Conservation (phyloP, 768 basidiomycete species). For the Agrocybe pediades region DNA sequence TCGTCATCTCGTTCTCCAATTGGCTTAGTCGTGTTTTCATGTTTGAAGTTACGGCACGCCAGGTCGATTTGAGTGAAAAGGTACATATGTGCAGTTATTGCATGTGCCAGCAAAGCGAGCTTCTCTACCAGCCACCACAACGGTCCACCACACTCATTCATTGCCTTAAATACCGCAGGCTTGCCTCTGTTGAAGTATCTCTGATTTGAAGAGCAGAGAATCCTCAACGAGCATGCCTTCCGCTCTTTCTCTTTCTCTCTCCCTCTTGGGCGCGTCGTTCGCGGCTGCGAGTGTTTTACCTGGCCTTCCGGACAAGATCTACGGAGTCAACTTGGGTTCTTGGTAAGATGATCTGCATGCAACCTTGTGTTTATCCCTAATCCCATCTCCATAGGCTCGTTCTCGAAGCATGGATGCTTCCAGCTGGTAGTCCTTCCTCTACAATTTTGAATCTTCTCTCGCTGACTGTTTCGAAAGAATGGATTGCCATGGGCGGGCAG, state of each 20-base stretch:
- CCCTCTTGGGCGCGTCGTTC: constrained; percentile 10
- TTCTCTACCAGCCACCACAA: constrained; percentile 3
- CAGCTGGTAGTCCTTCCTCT: constrained; percentile 44
- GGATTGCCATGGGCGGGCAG: constrained; percentile 75
- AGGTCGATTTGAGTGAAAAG: background rate
- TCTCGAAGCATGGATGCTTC: constrained; percentile 84
- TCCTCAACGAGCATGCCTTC: constrained; percentile 19
- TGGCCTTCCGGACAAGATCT: constrained; percentile 49
- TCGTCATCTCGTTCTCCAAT: constrained; percentile 5
- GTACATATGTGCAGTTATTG: background rate
- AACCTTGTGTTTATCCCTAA: background rate
- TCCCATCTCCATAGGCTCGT: constrained; percentile 54
- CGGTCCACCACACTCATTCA: constrained; percentile 3
- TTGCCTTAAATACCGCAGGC: constrained; percentile 8
- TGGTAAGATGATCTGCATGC: constrained; percentile 51
- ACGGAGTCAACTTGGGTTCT: constrained; percentile 73
- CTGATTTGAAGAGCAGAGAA: background rate
- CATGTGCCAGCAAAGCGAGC: constrained; percentile 5
- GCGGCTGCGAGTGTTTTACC: constrained; percentile 18
- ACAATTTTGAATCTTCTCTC: background rate
- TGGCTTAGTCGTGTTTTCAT: constrained; percentile 3
- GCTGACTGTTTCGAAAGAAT: constrained; percentile 42
- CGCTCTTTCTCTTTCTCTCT: constrained; percentile 24
- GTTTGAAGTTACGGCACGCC: background rate
- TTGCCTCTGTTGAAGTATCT: constrained; percentile 1